These are phyloP conservation scores for Fusarium clavum DNA, from an alignment of 2,329 filamentous ascomycete species.

Conservation along the genomic window DNA sequence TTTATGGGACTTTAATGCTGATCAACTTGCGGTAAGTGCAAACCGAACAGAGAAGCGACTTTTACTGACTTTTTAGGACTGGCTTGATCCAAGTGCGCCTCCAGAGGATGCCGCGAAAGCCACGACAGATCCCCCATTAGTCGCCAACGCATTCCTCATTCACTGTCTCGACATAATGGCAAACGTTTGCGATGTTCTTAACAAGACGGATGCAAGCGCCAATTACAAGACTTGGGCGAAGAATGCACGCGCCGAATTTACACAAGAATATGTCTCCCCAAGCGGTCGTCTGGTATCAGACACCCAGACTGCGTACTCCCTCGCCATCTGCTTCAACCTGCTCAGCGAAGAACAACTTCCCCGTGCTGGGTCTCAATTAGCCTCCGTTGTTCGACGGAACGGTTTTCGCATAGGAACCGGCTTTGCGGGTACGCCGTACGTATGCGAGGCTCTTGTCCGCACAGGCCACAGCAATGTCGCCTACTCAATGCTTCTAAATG, in stretches of 20 bases:
- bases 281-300: slow-evolving; percentile 40
- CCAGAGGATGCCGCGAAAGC: slow-evolving; percentile 54
- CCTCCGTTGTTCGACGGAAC: slow-evolving; percentile 34
- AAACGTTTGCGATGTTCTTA: slow-evolving; percentile 51
- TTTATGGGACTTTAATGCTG: slow-evolving; percentile 52
- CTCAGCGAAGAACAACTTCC: slow-evolving; percentile 11
- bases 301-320: slow-evolving; percentile 41
- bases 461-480: slow-evolving; percentile 39
- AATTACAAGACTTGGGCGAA: slow-evolving; percentile 29
- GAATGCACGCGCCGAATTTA: slow-evolving; percentile 29
- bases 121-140: slow-evolving; percentile 55
- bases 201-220: slow-evolving; percentile 32
- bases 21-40: slow-evolving; percentile 39
- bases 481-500: slow-evolving; percentile 54
- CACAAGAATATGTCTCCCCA: slow-evolving; percentile 39
- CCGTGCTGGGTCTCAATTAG: slow-evolving; percentile 29
- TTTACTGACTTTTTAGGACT: slow-evolving; percentile 53
- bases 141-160: slow-evolving; percentile 61
- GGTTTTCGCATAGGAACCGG: slow-evolving; percentile 40
- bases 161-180: slow-evolving; percentile 55
- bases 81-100: slow-evolving; percentile 61
- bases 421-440: slow-evolving; percentile 55
- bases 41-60: fast-evolving
- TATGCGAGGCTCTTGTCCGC: slow-evolving; percentile 38
- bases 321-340: slow-evolving; percentile 41